A percentile compares a stretch with the other conserved stretches of the same genome.
These are phyloP conservation scores for Aspergillus phoenicis DNA, from an alignment of 2,329 filamentous ascomycete species.

Conservation along the genomic window DNA sequence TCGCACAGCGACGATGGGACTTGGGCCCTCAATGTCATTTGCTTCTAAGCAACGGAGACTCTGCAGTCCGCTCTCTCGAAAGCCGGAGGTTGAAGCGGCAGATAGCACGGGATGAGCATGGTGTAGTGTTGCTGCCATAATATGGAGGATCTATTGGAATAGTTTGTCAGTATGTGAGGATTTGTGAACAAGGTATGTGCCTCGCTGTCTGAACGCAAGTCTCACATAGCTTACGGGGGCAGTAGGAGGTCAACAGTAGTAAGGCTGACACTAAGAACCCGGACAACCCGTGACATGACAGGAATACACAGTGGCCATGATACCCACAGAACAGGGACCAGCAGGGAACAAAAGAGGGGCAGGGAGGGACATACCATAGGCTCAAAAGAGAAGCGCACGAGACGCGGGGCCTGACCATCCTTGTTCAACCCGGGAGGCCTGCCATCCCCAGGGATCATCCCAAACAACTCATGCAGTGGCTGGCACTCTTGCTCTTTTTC, in stretches of 20 bases:
- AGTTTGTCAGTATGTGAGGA: slow-evolving; percentile 26
- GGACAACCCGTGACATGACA: too few relatives aligned
- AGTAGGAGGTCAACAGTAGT: too few relatives aligned
- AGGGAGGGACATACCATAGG: slow-evolving; percentile 72
- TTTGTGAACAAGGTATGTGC: neutral
- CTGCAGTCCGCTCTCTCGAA: slow-evolving; percentile 81
- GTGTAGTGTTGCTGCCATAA: slow-evolving; percentile 73
- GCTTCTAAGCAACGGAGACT: slow-evolving; percentile 58
- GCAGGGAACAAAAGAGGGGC: neutral
- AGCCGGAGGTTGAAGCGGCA: slow-evolving; percentile 78
- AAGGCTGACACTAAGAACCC: too few relatives aligned
- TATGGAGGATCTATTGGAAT: slow-evolving; percentile 75
- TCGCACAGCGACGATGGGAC: slow-evolving; percentile 81
- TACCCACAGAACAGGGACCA: neutral
- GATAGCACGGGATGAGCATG: slow-evolving; percentile 76
- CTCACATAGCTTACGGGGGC: neutral
- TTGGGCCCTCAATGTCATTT: slow-evolving; percentile 47
- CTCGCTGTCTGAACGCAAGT: neutral
- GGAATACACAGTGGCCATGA: too few relatives aligned
- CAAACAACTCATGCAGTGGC: slow-evolving; percentile 45
- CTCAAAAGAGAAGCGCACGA: slow-evolving; percentile 88
- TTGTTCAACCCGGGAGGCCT: slow-evolving; percentile 32
- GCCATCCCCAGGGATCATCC: slow-evolving; percentile 42
- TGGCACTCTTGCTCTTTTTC: slow-evolving; percentile 28
- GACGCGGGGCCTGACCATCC: slow-evolving; percentile 52